Base-by-base conservation (phyloP, 192 early-diverging fungal genomes). In the Podochytrium sp. region DNA sequence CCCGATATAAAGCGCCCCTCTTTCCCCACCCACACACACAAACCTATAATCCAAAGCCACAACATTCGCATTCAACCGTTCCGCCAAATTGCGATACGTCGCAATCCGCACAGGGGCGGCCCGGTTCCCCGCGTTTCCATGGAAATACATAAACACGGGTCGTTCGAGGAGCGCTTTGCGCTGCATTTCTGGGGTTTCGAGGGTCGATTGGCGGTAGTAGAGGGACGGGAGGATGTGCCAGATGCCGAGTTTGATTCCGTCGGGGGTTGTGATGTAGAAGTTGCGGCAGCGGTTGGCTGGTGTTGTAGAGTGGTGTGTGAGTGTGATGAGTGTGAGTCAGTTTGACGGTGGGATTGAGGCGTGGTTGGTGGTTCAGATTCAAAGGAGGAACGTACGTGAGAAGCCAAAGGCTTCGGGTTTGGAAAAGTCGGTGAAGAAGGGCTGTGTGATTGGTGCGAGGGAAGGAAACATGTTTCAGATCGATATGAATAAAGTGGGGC, bases 61-160 rank as follows among this genome's bases (percentile, higher is more conserved):
- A 16, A 87, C 78, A 53, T 87, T 84, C 10, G 73, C 62, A 55
- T 73, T 65, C 20, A 71, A 32, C 5, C 69, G 52, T 37, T 57
- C 69, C 0, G 69, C 20, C 1, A 71, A 29, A 41, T 60, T 59
- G 34, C 69, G 69, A 39, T 71, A 71, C 33, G 53, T 57, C 40
- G 69, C 69, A 60, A 71, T 60, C 4, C 69, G 69, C 0, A 30
- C 40, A 20, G 53, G 53, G 16, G 78, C 75, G 0, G 83, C 86
- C 18, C 83, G 23, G 69, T 84, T 83, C 20, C 81, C 83, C 4
- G 80, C 79, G 57, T 87, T 87, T 25, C 86, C 86, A 61, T 87
- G 86, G 47, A 82, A 83, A 77, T 87, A 87, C 60, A 86, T 35
- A 33, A 78, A 81, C 57, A 85, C 80, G 18, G 59, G 41, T 52